phyloP scores from a whole-genome alignment of 2,329 filamentous ascomycete species.

The Rutstroemia sp. region DNA sequence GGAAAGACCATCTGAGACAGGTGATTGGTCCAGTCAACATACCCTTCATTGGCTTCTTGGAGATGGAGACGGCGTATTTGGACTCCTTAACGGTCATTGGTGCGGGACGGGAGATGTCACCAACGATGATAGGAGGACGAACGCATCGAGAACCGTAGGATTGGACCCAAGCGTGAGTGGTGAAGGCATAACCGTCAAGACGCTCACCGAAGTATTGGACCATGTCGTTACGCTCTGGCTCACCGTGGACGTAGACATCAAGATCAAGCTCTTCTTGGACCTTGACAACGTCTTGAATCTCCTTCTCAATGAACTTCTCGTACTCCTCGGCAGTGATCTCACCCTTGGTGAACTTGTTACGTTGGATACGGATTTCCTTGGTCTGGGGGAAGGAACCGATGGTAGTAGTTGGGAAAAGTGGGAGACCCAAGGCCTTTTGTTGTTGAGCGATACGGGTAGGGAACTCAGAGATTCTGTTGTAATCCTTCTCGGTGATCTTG shows the following conservation, averaged over 20 bases:
- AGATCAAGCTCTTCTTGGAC: slow-evolving; percentile 97
- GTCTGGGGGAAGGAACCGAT: slow-evolving; percentile 99
- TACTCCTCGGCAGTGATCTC: slow-evolving; percentile 90
- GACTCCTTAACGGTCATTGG: slow-evolving; percentile 99
- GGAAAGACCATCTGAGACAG: slow-evolving; percentile 99
- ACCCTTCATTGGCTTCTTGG: slow-evolving; percentile 99
- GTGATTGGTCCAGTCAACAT: slow-evolving; percentile 99
- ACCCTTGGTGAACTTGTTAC: slow-evolving; percentile 98
- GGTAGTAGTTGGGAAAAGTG: slow-evolving; percentile 97
- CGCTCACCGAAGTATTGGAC: slow-evolving; percentile 99
- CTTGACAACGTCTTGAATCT: slow-evolving; percentile 91
- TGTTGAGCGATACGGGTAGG: slow-evolving; percentile 76
- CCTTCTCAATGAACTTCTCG: slow-evolving; percentile 98
- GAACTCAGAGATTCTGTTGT: slow-evolving; percentile 92
- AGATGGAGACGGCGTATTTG: slow-evolving; percentile 94
- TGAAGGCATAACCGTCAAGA: slow-evolving; percentile 95
- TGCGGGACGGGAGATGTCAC: slow-evolving; percentile 92
- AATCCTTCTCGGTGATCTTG: slow-evolving; percentile 74
- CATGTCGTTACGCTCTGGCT: slow-evolving; percentile 99
- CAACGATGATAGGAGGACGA: slow-evolving; percentile 95
- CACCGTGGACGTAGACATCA: slow-evolving; percentile 95
- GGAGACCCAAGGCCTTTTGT: slow-evolving; percentile 86
- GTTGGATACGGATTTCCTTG: slow-evolving; percentile 92
- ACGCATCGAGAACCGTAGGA: slow-evolving; percentile 98
- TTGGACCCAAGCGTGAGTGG: slow-evolving; percentile 98